phyloP scores from a whole-genome alignment of 1,284 basidiomycete species.

The Neonothopanus nambi region DNA sequence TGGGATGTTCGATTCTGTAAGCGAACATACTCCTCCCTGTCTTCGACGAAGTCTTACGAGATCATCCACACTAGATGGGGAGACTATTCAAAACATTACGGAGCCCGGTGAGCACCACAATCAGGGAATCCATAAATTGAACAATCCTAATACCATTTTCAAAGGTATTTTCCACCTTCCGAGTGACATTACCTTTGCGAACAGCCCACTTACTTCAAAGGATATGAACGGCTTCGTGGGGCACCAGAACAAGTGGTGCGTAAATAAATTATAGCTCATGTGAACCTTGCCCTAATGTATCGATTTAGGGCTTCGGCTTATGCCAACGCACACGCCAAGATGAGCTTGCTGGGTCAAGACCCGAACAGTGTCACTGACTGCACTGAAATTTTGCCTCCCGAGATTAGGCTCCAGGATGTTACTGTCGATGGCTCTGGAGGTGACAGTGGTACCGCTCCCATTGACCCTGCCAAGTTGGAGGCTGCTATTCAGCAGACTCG shows the following conservation, averaged over 20 bases:
- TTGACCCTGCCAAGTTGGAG: not conserved
- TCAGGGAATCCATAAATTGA: no score
- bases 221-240: slow-evolving; percentile 16
- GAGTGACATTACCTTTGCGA: slow-evolving; percentile 15
- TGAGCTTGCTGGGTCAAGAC: slow-evolving; percentile 18
- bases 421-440: not conserved
- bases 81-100: not conserved
- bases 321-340: slow-evolving; percentile 16
- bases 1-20: slow-evolving; percentile 21
- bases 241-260: slow-evolving; percentile 17
- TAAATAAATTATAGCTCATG: not conserved
- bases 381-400: slow-evolving; percentile 18
- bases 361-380: slow-evolving; percentile 14
- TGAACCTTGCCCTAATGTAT: not conserved
- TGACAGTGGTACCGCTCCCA: not conserved
- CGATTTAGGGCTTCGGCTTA: slow-evolving; percentile 17
- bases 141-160: not conserved
- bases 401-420: slow-evolving; percentile 15
- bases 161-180: slow-evolving; percentile 12
- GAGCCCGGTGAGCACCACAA: no score
- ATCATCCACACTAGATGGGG: not conserved
- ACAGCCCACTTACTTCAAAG: slow-evolving; percentile 4
- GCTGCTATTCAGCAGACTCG: not conserved
- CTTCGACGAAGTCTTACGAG: not conserved
- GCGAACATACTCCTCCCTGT: not conserved